phyloP scores from a whole-genome alignment of 768 basidiomycete genomes.

The Coprinellus aureogranulatus region DNA sequence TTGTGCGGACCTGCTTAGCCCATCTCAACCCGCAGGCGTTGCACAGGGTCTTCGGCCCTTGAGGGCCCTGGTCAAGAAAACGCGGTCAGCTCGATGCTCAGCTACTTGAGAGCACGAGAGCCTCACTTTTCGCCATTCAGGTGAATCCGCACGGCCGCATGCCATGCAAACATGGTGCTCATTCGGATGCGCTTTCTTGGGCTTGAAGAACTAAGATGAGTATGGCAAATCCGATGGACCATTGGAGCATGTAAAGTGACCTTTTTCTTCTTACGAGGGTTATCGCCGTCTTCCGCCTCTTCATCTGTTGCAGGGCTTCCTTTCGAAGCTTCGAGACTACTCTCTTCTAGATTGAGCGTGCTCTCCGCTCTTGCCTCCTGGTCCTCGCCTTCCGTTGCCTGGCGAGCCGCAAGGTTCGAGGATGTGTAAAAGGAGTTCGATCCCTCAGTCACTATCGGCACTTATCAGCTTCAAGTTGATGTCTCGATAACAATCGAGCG shows the following conservation, averaged over 20 bases:
- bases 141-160: slow-evolving; percentile 93
- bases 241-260: slow-evolving; percentile 27
- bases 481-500: too few species aligned
- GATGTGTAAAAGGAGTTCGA: slow-evolving; percentile 1
- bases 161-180: slow-evolving; percentile 87
- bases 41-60: slow-evolving; percentile 95
- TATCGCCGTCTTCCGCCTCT: slow-evolving; percentile 34
- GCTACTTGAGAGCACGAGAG: not conserved
- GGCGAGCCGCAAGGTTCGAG: not conserved
- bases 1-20: slow-evolving; percentile 66
- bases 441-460: not conserved
- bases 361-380: too few species aligned
- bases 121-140: slow-evolving; percentile 90
- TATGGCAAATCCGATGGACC: not conserved
- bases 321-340: not conserved
- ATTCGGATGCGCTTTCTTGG: slow-evolving; percentile 45
- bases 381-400: not conserved
- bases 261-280: slow-evolving; percentile 63
- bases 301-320: slow-evolving; percentile 34
- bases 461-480: too few species aligned
- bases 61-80: slow-evolving; percentile 70
- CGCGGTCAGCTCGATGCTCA: too few species aligned
- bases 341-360: too few species aligned
- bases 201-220: slow-evolving; percentile 21
- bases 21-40: slow-evolving; percentile 94